Evolutionary conservation across 257 asterid species (phyloP), one percentile per base, ranked within the genome.

Genomic region (Marsdenia floribunda): DNA sequence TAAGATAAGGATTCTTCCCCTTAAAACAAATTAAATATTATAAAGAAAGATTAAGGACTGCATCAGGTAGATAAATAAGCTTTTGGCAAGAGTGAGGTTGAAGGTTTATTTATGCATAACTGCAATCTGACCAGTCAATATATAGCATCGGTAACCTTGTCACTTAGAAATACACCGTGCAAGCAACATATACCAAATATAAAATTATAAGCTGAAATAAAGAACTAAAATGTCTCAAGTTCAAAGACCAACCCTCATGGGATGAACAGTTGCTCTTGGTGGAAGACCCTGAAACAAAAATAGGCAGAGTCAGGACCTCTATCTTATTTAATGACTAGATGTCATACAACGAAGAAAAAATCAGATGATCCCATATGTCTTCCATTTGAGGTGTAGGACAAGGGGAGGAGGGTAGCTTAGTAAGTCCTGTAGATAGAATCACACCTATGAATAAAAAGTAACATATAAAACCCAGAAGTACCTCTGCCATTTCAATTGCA

Each of bases 401-500:
- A 37, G 13, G n/a, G 24, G 13, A 40, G 18, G 6, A 60, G 12
- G 3, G 26, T 13, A 24, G 50, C 58, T 24, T 46, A 53, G 57
- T 0, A 10, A 52, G 73, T 54, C 37, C 54, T 18, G 74, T 14
- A 26, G 52, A 54, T 66, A 47, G 26, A 49, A 29, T 55, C 19
- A 42, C 9, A 13, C n/a, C 5, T 24, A 13, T 26, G 38, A 33
- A 71, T 21, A 18, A 6, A 18, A 50, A 33, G 55, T 58, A 40
- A 52, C 22, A 44, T 38, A 21, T 22, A 44, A 75, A 68, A 35
- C 16, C 54, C 72, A 57, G 16, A 74, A 71, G 74, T 89, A 90
- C 99, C 98, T 95, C 99, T 14, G 99, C 99, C 99, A 95, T 95
- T 92, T 95, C 99, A 71, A 95, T 95, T 55, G 98, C 99, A 76